A percentile compares a stretch with the other conserved stretches of the same genome.
These are phyloP conservation scores for Wickerhamiella vanderwaltii DNA, from an alignment of 805 yeast species.

Conservation along the genomic window DNA sequence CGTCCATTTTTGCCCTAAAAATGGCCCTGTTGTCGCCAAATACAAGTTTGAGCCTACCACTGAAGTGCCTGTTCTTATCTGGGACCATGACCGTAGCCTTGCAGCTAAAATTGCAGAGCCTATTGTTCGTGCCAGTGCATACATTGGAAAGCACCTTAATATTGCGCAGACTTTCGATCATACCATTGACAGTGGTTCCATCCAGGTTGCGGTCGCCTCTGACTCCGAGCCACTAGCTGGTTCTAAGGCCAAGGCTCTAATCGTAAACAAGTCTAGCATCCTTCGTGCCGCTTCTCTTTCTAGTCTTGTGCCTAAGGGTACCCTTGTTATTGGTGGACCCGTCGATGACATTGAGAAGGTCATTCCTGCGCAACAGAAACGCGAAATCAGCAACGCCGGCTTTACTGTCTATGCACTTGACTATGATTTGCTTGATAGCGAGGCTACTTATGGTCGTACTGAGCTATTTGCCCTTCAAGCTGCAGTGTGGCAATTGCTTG, in stretches of 20 bases:
- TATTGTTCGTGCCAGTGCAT: conserved; percentile 17
- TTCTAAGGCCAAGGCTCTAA: conserved; percentile 43
- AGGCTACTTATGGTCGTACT: conserved; percentile 56
- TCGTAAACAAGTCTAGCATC: conserved; percentile 50
- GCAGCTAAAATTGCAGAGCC: conserved; percentile 17
- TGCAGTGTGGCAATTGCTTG: conserved; percentile 64
- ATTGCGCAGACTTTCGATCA: conserved; percentile 60
- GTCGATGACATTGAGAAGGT: conserved; percentile 38
- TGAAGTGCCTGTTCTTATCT: conserved; percentile 14
- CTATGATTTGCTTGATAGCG: conserved; percentile 47
- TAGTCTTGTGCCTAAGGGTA: conserved; percentile 44
- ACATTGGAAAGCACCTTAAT: conserved; percentile 35
- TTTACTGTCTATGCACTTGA: conserved; percentile 49
- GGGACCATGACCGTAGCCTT: conserved; percentile 18
- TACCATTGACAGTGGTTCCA: conserved; percentile 55
- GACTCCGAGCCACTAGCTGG: conserved; percentile 30
- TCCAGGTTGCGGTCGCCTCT: conserved; percentile 37
- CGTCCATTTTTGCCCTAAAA: conserved; percentile 19
- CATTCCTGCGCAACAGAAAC: conserved; percentile 45
- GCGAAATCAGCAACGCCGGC: conserved; percentile 39
- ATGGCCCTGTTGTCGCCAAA: conserved; percentile 28
- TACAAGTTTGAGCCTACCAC: conserved; percentile 50
- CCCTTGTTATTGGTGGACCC: conserved; percentile 31
- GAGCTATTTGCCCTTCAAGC: conserved; percentile 62
- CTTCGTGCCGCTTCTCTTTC: conserved; percentile 34